phyloP scores from a whole-genome alignment of 1,139 yeast genomes.

The Lodderomyces pseudojiufengensis region DNA sequence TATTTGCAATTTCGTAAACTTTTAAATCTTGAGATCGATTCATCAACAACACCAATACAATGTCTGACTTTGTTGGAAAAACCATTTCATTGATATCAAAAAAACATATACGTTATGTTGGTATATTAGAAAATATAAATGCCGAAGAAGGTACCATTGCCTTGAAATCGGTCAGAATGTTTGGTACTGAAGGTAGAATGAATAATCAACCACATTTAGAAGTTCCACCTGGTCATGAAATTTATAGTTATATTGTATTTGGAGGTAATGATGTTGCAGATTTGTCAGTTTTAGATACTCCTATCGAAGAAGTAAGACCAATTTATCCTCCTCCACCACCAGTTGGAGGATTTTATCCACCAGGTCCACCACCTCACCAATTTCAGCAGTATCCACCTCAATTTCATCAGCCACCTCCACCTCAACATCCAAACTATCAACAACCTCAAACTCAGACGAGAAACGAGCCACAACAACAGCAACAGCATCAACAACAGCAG shows the following conservation, averaged over 20 bases:
- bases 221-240: conserved; percentile 68
- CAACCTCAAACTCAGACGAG: conserved; percentile 23
- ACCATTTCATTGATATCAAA: conserved; percentile 86
- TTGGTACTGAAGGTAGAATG: conserved; percentile 92
- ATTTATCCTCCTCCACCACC: conserved; percentile 15
- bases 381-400: conserved; percentile 2
- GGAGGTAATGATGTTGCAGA: conserved; percentile 93
- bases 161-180: conserved; percentile 72
- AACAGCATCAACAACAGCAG: conserved; percentile 3
- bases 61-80: conserved; percentile 91
- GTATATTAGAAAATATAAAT: conserved; percentile 79
- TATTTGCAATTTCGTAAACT: background rate
- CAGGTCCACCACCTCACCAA: conserved; percentile 18
- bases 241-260: conserved; percentile 78
- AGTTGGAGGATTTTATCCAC: conserved; percentile 17
- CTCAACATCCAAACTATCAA: conserved; percentile 12
- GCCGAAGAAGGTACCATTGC: conserved; percentile 92
- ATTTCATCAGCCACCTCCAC: conserved; percentile 25
- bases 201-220: conserved; percentile 66
- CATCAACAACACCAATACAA: conserved; percentile 17
- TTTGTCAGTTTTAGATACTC: conserved; percentile 72
- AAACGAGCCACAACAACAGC: too few species aligned
- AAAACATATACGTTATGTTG: conserved; percentile 87
- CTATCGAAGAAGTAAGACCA: conserved; percentile 52
- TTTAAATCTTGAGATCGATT: too few species aligned